These are phyloP conservation scores for Aspergillus ochraceoroseus DNA, from an alignment of 2,329 filamentous ascomycete genomes.

Conservation along the genomic window DNA sequence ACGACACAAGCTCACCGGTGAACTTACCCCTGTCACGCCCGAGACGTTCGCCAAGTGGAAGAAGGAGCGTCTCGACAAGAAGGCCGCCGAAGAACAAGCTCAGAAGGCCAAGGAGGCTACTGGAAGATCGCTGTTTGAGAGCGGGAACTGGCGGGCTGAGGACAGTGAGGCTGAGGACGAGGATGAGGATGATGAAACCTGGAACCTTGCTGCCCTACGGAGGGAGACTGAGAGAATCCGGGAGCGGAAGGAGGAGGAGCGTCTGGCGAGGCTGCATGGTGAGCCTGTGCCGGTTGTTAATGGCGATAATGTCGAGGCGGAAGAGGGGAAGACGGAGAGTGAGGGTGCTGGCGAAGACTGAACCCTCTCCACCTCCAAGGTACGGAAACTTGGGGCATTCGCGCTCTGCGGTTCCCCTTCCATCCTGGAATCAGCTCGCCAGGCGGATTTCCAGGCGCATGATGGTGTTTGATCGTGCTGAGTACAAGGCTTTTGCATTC, in stretches of 20 bases:
- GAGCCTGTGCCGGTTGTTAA: conserved; percentile 20
- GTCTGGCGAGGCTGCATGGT: conserved; percentile 43
- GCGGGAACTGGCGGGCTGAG: conserved; percentile 77
- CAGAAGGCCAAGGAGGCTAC: conserved; percentile 91
- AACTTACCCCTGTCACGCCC: conserved; percentile 84
- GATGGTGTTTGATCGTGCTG: conserved; percentile 26
- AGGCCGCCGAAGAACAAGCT: conserved; percentile 86
- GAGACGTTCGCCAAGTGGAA: conserved; percentile 97
- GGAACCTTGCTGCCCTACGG: conserved; percentile 78
- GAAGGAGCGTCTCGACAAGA: conserved; percentile 88
- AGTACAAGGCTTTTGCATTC: conserved; percentile 21
- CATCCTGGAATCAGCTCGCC: conserved; percentile 21
- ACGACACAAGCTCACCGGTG: conserved; percentile 88
- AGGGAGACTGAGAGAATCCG: conserved; percentile 75
- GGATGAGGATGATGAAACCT: conserved; percentile 50
- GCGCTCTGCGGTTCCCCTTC: conserved; percentile 24
- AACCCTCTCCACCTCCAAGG: conserved; percentile 20
- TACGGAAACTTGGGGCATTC: conserved; percentile 27
- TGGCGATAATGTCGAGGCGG: conserved; percentile 20
- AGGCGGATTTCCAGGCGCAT: conserved; percentile 20
- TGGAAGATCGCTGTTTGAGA: conserved; percentile 90
- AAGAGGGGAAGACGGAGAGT: no score
- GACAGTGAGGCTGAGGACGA: conserved; percentile 59
- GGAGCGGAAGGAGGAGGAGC: conserved; percentile 72
- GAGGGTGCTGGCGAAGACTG: conserved; percentile 29